phyloP scores from a whole-genome alignment of 176 grass and related monocot species.

The Aegilops tauschii region DNA sequence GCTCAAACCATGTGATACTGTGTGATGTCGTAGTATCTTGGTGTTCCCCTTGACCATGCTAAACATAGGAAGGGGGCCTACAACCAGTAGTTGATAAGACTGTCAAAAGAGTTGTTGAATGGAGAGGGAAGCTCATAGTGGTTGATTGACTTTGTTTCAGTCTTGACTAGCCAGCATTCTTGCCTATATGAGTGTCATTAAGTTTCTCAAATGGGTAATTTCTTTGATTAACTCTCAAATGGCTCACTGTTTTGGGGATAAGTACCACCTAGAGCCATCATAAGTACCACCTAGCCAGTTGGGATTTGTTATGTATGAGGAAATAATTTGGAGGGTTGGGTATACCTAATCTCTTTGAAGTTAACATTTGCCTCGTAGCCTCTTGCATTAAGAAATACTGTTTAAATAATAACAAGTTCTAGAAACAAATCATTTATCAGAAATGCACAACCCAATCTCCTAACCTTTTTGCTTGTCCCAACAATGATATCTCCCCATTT shows the following conservation, averaged over 20 bases:
- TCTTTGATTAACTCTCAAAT: neutral
- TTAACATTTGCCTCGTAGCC: neutral
- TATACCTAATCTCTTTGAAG: neutral
- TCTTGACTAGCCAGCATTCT: neutral
- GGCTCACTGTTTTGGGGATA: neutral
- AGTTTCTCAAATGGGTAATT: neutral
- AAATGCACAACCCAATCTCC: neutral
- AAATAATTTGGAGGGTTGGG: neutral
- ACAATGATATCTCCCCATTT: neutral
- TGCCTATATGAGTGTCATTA: neutral
- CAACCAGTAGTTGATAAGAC: neutral
- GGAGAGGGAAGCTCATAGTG: neutral
- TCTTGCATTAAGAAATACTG: neutral
- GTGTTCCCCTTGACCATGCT: neutral
- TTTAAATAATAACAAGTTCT: neutral
- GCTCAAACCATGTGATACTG: neutral
- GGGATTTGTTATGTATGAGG: neutral
- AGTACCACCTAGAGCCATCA: neutral
- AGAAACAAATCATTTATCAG: neutral
- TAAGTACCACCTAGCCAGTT: neutral
- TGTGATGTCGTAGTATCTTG: neutral
- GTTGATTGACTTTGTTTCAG: neutral
- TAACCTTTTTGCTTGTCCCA: neutral
- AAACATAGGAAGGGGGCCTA: neutral
- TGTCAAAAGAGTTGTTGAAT: neutral